phyloP scores from a whole-genome alignment of 352 stramenopile genomes.

The Phytophthora pseudosyringae region DNA sequence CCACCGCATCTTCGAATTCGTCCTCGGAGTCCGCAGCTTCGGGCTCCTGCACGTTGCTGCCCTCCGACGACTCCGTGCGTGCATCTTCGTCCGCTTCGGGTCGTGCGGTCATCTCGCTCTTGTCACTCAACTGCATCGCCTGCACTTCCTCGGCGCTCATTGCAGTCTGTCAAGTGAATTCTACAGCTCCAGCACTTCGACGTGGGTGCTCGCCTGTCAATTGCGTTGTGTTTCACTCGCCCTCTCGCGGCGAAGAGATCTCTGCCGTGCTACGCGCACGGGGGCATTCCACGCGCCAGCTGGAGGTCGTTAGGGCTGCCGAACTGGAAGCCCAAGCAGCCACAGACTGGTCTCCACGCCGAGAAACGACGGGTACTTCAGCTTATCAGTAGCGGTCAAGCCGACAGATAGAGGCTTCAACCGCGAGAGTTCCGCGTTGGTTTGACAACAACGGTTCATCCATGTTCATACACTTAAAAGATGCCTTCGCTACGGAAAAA shows the following conservation, averaged over 20 bases:
- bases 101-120: slow-evolving; percentile 8
- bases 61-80: slow-evolving; percentile 28
- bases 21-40: slow-evolving; percentile 33
- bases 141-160: slow-evolving; percentile 16
- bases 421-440: not conserved
- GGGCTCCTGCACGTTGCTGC: slow-evolving; percentile 1
- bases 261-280: slow-evolving; percentile 21
- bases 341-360: slow-evolving; percentile 9
- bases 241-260: slow-evolving; percentile 16
- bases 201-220: slow-evolving; percentile 3
- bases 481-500: slow-evolving; percentile 13
- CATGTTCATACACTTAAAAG: slow-evolving; percentile 25
- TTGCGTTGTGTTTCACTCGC: slow-evolving; percentile 14
- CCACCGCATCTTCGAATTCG: slow-evolving; percentile 36
- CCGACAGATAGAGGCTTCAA: slow-evolving; percentile 17
- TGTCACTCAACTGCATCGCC: slow-evolving; percentile 6
- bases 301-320: slow-evolving; percentile 22
- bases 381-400: slow-evolving; percentile 10
- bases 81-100: slow-evolving; percentile 27
- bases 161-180: slow-evolving; percentile 3
- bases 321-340: slow-evolving; percentile 4
- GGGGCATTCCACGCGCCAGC: slow-evolving; percentile 21
- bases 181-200: not conserved
- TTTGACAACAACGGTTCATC: slow-evolving; percentile 6
- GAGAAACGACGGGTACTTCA: slow-evolving; percentile 11